Evolutionary conservation across 2,329 filamentous ascomycete genomes (phyloP), one percentile per base, ranked within the genome.

Genomic region (Sclerotiophoma versabilis): DNA sequence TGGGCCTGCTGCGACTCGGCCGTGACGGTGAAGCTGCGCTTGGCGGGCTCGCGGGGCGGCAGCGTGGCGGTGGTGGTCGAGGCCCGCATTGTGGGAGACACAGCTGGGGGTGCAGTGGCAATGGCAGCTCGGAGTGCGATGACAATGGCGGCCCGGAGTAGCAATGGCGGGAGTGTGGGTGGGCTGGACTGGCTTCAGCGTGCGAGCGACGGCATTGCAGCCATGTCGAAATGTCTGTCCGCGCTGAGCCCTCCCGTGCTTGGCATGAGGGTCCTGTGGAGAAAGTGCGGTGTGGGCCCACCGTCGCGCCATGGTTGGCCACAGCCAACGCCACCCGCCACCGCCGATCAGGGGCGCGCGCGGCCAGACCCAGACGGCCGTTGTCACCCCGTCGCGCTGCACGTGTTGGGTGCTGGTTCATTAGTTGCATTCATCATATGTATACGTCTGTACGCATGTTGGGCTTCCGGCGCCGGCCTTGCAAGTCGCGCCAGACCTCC

Each of bases 11-110:
- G 49, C 46, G 64, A 34, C 41, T 61, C 63, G 5, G 60, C 60
- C 43, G 62, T 64, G 29, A 65, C 65, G 2, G 63, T 66, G 22
- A 69, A 61, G 46, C 61, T 59, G 29, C 65, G 56, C 20, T 58
- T 62, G 14, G 57, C 50, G 3, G 69, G 66, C 53, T 72, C 58
- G 41, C 55, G 60, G 7, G 66, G 56, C 45, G 65, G 65, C 20
- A 63, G 46, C 5, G 71, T 74, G 30, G 71, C 69, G 20, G 71
- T 74, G 62, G 70, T 59, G 59, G 73, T 70, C 29, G 72, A 73
- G n/a, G 72, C 71, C 57, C 66, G 68, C 72, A 75, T 75, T 19
- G n/a, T 66, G 44, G 19, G 11, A 25, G 9, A 38, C 10, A 19
- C 26, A 27, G 19, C 27, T 30, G 39, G 15, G 6, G 26, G 25